Base-by-base conservation (phyloP, 2,329 filamentous ascomycete genomes). In the Scedosporium apiospermum region DNA sequence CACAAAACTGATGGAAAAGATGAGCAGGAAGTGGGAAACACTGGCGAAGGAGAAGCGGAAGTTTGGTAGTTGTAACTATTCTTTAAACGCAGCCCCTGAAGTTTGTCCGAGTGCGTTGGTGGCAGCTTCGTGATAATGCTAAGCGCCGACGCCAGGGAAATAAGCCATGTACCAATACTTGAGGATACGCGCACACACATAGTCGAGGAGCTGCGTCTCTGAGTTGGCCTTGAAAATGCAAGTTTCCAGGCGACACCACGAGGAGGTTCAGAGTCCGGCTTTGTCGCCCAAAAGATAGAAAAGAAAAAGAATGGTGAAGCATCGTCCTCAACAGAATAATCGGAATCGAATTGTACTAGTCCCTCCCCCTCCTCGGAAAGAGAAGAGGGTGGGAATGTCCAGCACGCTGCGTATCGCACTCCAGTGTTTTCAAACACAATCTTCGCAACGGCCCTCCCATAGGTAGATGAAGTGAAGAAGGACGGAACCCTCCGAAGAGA, bases 391-490 rank as follows among this genome's bases (percentile, higher is more conserved):
- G 34, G 34, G 63, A 62, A 60, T 34, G 49, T 30, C 55, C 41
- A 63, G 64, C 65, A 93, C 86, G 90, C 90, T 84, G 89, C 90
- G 89, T 91, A 95, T 95, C 91, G 91, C 88, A 93, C 91, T 95
- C 82, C 91, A 92, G 90, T 92, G 87, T 88, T 86, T 73, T 75
- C 68, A 68, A 72, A 80, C 84, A 93, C 90, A 87, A 93, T 93
- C 90, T 93, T 89, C 90, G 89, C 90, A 92, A 89, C 82, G 88
- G 86, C 90, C 90, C 65, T 89, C 89, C 90, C 90, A 95, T 87
- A 90, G 89, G 86, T 80, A 82, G 76, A 68, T 58, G 55, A 64
- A 63, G 62, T 46, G 59, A 64, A 64, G 62, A 60, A 62, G 55
- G 27, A 34, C 44, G 18, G 18, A 58, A n/a, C 46, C 16, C 46